A percentile compares a stretch with the other conserved stretches of the same genome.
phyloP scores from a whole-genome alignment of 108 stramenopile genomes.

The Aurantiochytrium sp. region DNA sequence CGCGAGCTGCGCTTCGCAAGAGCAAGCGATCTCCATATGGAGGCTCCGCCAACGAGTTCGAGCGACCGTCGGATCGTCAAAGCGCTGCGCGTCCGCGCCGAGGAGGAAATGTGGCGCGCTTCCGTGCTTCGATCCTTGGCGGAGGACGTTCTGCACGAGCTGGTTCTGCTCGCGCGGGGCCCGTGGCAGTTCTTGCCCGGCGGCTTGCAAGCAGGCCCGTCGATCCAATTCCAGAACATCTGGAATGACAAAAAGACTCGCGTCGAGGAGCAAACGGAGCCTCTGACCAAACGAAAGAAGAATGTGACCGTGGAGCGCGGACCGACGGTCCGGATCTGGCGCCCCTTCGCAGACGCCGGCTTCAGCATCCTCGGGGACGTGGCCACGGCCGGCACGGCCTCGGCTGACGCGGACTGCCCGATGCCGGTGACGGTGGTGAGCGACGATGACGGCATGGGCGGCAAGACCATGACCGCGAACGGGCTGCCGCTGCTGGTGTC shows the following conservation, averaged over 20 bases:
- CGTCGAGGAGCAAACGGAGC: not conserved
- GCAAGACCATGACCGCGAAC: not conserved
- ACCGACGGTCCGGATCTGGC: not conserved
- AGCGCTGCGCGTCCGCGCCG: not conserved
- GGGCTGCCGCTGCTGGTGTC: not conserved
- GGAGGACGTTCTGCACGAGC: constrained; percentile 24
- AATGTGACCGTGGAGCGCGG: not conserved
- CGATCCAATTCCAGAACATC: not conserved
- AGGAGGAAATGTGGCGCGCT: not conserved
- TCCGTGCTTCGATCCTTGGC: constrained; percentile 1
- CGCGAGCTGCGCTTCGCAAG: not conserved
- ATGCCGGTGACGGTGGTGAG: not conserved
- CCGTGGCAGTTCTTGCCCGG: not conserved
- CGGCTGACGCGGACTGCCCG: not conserved
- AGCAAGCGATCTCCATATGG: not conserved
- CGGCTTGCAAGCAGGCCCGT: constrained; percentile 7
- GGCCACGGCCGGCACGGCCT: not conserved
- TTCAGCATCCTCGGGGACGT: constrained; percentile 17
- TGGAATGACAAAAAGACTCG: constrained; percentile 16
- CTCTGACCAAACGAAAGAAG: not conserved
- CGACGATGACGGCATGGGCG: constrained; percentile 24
- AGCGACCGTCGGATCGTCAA: not conserved
- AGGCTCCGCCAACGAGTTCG: not conserved
- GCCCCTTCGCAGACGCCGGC: not conserved
- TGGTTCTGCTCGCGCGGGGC: constrained; percentile 4